These are phyloP conservation scores for Leccinum imitatum DNA, from an alignment of 768 basidiomycete genomes.

Conservation along the genomic window DNA sequence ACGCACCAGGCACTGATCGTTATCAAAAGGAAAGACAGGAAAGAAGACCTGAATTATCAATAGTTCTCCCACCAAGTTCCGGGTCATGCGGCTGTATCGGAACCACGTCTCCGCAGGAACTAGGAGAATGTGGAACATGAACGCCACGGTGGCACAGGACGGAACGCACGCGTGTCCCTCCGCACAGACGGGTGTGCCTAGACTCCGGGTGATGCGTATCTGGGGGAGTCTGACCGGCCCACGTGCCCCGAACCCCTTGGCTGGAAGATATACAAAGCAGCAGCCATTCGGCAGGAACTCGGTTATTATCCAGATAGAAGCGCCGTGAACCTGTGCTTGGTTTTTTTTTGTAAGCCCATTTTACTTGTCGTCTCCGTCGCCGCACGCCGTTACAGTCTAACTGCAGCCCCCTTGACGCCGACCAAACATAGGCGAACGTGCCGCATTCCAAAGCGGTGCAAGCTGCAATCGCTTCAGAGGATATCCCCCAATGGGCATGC, in stretches of 20 bases:
- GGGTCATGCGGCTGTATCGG: neutral
- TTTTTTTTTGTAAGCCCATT: neutral
- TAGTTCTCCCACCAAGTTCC: neutral
- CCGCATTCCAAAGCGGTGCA: neutral
- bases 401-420: neutral
- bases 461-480: neutral
- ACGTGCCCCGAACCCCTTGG: neutral
- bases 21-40: neutral
- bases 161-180: neutral
- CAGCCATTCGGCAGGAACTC: constrained; percentile 2
- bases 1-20: constrained; percentile 9
- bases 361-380: neutral
- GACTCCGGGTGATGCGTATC: neutral
- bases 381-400: no score
- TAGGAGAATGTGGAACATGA: neutral
- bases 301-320: neutral
- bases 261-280: neutral
- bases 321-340: neutral
- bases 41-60: neutral
- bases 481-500: neutral
- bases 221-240: neutral
- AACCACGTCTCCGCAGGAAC: neutral
- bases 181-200: neutral
- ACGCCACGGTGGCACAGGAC: neutral
- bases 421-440: neutral